phyloP scores from a whole-genome alignment of 768 basidiomycete genomes.

The Lactarius vividus region DNA sequence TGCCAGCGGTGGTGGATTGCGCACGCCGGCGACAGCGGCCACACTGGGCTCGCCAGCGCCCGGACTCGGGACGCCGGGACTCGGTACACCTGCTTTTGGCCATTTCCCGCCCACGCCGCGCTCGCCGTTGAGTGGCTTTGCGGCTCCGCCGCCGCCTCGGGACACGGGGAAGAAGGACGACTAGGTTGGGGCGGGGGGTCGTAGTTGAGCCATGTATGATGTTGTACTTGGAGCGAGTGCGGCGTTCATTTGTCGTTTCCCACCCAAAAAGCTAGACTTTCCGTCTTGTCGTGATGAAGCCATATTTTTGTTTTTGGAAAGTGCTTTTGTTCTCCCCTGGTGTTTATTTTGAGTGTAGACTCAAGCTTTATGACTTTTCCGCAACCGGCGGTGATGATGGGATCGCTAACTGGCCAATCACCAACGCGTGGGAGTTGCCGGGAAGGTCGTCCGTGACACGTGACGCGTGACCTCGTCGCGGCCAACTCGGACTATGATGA shows the following conservation, averaged over 20 bases:
- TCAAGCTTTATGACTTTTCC: no score
- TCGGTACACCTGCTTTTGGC: constrained; percentile 26
- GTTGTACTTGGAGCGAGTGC: background rate
- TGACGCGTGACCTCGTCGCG: no score
- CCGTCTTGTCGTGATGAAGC: background rate
- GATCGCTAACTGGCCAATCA: background rate
- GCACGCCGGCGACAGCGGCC: constrained; percentile 32
- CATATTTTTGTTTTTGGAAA: no score
- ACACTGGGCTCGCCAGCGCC: constrained; percentile 31
- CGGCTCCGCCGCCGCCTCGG: constrained; percentile 7
- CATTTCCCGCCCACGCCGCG: constrained; percentile 40
- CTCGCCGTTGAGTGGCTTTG: constrained; percentile 26
- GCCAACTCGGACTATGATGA: no score
- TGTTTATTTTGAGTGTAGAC: no score
- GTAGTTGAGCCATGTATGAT: background rate
- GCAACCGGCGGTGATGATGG: no score
- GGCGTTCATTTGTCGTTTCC: background rate
- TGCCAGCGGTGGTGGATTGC: background rate
- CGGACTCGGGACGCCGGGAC: constrained; percentile 6
- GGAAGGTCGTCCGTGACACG: no score
- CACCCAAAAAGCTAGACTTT: background rate
- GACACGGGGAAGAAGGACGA: constrained; percentile 12
- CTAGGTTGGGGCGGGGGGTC: background rate
- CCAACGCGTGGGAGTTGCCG: no score
- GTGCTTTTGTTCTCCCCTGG: no score